A percentile compares a stretch with the other conserved stretches of the same genome.
Evolutionary conservation across 345 rosid species (phyloP).

Genomic region (Euphorbia pulcherrima): DNA sequence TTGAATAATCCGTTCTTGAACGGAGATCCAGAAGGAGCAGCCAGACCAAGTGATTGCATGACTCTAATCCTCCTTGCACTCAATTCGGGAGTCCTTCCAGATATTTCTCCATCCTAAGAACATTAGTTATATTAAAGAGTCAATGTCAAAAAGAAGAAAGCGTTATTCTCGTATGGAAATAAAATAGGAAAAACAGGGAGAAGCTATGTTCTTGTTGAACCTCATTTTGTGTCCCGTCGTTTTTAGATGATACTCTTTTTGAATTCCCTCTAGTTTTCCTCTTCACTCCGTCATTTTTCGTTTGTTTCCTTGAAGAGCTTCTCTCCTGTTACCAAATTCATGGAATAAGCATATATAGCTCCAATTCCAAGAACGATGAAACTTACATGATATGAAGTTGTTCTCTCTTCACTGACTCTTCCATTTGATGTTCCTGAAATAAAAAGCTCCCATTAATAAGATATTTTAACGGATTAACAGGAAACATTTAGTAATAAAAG

Average conservation of each 20-base stretch:
- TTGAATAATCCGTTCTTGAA: slow-evolving; percentile 21
- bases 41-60: slow-evolving; percentile 54
- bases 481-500: too few species aligned
- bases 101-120: slow-evolving; percentile 22
- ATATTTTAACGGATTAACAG: background rate
- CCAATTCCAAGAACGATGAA: background rate
- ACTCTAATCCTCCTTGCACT: slow-evolving; percentile 49
- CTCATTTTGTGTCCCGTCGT: slow-evolving; percentile 9
- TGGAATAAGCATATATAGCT: background rate
- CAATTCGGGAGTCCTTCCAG: slow-evolving; percentile 27
- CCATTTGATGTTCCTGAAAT: slow-evolving; percentile 11
- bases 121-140: slow-evolving; percentile 7
- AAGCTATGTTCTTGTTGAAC: background rate
- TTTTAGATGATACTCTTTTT: slow-evolving; percentile 15
- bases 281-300: slow-evolving; percentile 19
- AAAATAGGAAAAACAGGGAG: background rate
- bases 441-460: background rate
- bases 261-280: slow-evolving; percentile 1
- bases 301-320: slow-evolving; percentile 5
- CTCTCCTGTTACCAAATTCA: slow-evolving; percentile 9
- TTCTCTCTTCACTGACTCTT: slow-evolving; percentile 2
- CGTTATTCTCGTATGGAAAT: background rate
- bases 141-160: background rate
- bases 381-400: slow-evolving; percentile 13
- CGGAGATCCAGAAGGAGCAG: slow-evolving; percentile 62